A percentile compares a stretch with the other conserved stretches of the same genome.
phyloP scores from a whole-genome alignment of 192 early-diverging fungal genomes.

The Coemansia sp. region DNA sequence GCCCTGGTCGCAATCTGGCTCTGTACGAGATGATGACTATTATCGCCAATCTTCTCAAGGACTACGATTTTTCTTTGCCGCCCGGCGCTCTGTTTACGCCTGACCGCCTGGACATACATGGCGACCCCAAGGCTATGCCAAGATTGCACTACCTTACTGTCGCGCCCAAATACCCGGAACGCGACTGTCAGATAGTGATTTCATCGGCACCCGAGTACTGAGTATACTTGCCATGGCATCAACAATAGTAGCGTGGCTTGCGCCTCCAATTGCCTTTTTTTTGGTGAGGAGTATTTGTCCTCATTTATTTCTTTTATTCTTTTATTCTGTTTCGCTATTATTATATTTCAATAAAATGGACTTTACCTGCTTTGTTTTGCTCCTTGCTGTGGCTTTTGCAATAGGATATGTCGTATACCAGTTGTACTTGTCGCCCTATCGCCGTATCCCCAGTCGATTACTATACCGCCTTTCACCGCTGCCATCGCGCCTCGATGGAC shows the following conservation, averaged over 20 bases:
- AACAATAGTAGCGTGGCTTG: too few relatives aligned
- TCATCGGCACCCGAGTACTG: neutral
- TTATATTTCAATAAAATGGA: neutral
- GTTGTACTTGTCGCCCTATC: neutral
- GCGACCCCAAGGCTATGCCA: conserved; percentile 24
- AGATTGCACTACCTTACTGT: conserved; percentile 15
- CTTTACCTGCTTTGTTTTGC: neutral
- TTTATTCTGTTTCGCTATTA: neutral
- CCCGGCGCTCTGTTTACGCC: conserved; percentile 9
- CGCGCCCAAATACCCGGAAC: conserved; percentile 14
- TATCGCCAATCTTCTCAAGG: conserved; percentile 23
- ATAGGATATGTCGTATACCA: neutral
- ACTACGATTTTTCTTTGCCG: conserved; percentile 26
- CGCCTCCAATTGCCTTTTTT: too few relatives aligned
- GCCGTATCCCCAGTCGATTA: neutral
- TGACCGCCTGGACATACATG: conserved; percentile 4
- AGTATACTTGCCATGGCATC: too few relatives aligned
- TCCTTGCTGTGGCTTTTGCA: neutral
- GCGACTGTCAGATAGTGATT: conserved; percentile 17
- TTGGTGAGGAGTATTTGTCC: too few relatives aligned
- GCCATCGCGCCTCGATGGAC: neutral
- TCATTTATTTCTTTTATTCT: neutral
- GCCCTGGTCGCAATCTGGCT: conserved; percentile 39
- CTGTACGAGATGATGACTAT: conserved; percentile 28
- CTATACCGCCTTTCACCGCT: neutral